Evolutionary conservation across 2,329 filamentous ascomycete genomes (phyloP).

Genomic region (Samsoniella hepiali): DNA sequence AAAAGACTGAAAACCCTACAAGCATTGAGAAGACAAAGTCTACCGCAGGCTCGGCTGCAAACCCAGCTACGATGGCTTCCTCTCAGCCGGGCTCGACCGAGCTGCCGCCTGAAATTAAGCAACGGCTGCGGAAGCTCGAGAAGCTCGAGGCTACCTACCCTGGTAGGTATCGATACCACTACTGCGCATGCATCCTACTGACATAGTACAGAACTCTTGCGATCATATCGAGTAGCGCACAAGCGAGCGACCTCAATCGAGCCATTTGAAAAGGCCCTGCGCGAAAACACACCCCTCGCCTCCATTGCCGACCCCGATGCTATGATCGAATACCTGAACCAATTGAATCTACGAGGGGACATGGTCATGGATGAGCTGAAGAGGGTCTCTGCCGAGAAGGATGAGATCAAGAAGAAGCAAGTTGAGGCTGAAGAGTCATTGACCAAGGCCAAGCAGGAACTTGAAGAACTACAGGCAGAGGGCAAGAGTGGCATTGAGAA

Average conservation of each 20-base stretch:
- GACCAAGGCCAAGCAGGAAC: conserved; percentile 60
- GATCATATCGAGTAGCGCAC: conserved; percentile 90
- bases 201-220: conserved; percentile 65
- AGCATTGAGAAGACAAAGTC: conserved; percentile 13
- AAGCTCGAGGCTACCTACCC: conserved; percentile 86
- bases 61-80: conserved; percentile 20
- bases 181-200: conserved; percentile 1
- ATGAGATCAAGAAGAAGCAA: conserved; percentile 72
- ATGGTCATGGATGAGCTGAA: conserved; percentile 96
- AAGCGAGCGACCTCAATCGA: conserved; percentile 83
- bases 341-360: conserved; percentile 79
- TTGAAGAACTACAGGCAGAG: conserved; percentile 56
- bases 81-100: conserved; percentile 40
- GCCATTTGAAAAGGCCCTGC: conserved; percentile 84
- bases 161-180: conserved; percentile 48
- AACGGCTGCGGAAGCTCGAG: conserved; percentile 79
- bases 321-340: conserved; percentile 84
- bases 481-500: conserved; percentile 29
- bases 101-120: conserved; percentile 69
- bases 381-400: conserved; percentile 76
- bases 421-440: conserved; percentile 65
- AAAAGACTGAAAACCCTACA: conserved; percentile 19
- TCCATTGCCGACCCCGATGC: conserved; percentile 83
- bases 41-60: conserved; percentile 21
- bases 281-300: conserved; percentile 87